phyloP scores from a whole-genome alignment of 768 basidiomycete genomes.

The Rickenella mellea region DNA sequence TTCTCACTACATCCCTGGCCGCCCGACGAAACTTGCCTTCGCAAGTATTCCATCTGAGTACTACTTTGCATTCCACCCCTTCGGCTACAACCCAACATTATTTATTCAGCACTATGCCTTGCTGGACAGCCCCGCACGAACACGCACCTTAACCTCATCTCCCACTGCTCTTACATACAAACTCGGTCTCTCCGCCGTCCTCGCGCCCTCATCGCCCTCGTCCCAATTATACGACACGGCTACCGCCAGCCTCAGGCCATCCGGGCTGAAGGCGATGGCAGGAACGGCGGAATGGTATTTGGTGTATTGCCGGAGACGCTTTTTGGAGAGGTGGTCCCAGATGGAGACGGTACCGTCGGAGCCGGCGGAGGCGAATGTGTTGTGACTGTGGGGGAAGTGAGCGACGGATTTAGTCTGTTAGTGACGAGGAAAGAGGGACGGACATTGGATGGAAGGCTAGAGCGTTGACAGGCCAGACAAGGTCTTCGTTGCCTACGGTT shows the following conservation, averaged over 20 bases:
- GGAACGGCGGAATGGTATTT: conserved; percentile 73
- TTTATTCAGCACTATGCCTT: background rate
- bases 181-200: conserved; percentile 51
- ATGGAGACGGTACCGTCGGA: conserved; percentile 91
- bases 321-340: conserved; percentile 97
- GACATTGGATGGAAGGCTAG: conserved; percentile 89
- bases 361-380: conserved; percentile 93
- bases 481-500: conserved; percentile 82
- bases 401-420: background rate
- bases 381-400: conserved; percentile 43
- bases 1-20: too few relatives aligned
- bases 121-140: background rate
- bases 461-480: conserved; percentile 94
- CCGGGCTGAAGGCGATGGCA: conserved; percentile 71
- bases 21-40: too few relatives aligned
- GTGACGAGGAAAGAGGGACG: conserved; percentile 14
- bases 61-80: too few relatives aligned
- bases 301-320: conserved; percentile 83
- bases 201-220: conserved; percentile 66
- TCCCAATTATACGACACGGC: conserved; percentile 88
- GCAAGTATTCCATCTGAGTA: too few relatives aligned
- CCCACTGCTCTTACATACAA: conserved; percentile 56
- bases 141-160: conserved; percentile 66
- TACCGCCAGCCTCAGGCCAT: conserved; percentile 76
- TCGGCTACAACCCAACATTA: conserved; percentile 12